Percentiles rank a stretch among this genome's conserved stretches.
These are phyloP conservation scores for Zoysia pacifica DNA, from an alignment of 176 grass and related monocot genomes.

Conservation along the genomic window DNA sequence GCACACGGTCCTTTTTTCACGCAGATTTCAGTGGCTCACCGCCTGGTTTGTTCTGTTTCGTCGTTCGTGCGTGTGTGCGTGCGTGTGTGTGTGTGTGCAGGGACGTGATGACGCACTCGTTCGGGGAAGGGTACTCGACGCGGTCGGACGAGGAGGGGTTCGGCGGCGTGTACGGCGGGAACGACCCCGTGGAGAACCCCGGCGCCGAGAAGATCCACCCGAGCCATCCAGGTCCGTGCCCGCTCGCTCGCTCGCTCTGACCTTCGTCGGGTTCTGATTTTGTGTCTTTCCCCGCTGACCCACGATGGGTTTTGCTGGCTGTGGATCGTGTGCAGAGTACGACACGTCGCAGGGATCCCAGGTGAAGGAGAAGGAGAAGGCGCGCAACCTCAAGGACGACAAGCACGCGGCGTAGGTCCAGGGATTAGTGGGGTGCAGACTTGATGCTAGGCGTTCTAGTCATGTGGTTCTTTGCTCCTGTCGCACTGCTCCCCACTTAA, in stretches of 20 bases:
- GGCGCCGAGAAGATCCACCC: slow-evolving; percentile 31
- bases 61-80: too few species aligned
- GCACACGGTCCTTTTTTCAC: too few species aligned
- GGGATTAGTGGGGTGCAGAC: too few species aligned
- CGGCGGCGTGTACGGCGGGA: slow-evolving; percentile 56
- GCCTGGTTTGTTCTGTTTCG: neutral
- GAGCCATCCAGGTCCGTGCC: slow-evolving; percentile 46
- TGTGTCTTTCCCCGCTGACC: neutral
- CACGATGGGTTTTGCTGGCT: too few species aligned
- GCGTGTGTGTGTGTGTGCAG: slow-evolving; percentile 3
- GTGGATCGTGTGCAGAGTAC: slow-evolving; percentile 35
- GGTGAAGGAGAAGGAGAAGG: slow-evolving; percentile 85
- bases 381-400: slow-evolving; percentile 40
- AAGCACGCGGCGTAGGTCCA: neutral
- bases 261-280: neutral
- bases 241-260: neutral
- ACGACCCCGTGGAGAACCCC: slow-evolving; percentile 30
- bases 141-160: slow-evolving; percentile 81
- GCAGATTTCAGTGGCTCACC: neutral
- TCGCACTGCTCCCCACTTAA: neutral
- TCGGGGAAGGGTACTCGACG: slow-evolving; percentile 77
- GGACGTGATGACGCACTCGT: slow-evolving; percentile 73
- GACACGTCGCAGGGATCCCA: slow-evolving; percentile 63
- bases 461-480: neutral
- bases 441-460: neutral